Evolutionary conservation across 2,329 filamentous ascomycete genomes (phyloP), one percentile per base, ranked within the genome.

Genomic region (Trichoderma atrobrunneum): DNA sequence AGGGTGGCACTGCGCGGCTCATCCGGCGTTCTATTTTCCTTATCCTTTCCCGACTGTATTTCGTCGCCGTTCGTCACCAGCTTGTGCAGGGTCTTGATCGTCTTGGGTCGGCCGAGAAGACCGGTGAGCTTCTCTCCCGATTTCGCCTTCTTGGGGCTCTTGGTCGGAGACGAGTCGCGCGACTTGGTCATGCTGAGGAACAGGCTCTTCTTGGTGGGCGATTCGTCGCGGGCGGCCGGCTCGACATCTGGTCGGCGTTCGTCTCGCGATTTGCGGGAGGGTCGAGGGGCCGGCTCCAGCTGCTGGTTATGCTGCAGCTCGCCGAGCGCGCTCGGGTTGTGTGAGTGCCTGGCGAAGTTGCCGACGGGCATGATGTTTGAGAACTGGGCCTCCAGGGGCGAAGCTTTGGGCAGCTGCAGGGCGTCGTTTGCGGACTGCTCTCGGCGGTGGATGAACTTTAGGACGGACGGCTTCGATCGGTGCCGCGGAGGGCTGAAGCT

Each of bases 111-210:
- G 71, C 90, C 90, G 66, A 97, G 87, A 70, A 98, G 87, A 5
- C 87, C 90, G 0, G 90, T 89, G n/a, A 98, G 86, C 79, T 94
- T 97, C 36, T 92, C 92, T 4, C 92, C 88, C 0, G 95, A 97
- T 81, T 95, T 70, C 48, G 88, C 88, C 84, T 95, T 97, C 78
- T 91, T 92, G 30, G 89, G 89, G 78, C 92, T 92, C 72, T 85
- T 86, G 12, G 85, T 85, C 16, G 87, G 86, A 54, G 87, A 87
- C 28, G 82, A 76, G 66, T 87, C 86, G 73, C 81, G 80, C 48
- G 81, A 81, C 75, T 84, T 84, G 71, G 82, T 81, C 28, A 78
- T 75, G 70, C 65, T 72, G 32, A 70, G 32, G 36, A 73, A 65
- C 39, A 70, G 21, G 39, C 62, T 63, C 43, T 60, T 83, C 77